Conservation (phyloP, 805 yeast genomes). For the Candida pseudoglaebosa region DNA sequence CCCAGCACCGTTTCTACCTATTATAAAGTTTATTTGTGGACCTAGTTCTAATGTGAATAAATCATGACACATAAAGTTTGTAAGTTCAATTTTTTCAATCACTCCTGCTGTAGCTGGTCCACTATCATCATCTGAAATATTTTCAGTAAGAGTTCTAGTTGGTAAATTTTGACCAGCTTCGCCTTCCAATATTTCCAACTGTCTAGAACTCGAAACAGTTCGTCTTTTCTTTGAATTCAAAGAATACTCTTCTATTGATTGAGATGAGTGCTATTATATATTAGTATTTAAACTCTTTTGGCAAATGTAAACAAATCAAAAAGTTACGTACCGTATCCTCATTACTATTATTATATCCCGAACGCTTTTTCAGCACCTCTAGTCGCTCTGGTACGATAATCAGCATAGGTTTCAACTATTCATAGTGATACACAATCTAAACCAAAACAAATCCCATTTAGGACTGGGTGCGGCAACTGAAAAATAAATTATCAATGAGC, state of each 20-base stretch:
- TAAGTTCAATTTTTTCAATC: constrained; percentile 56
- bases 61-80: constrained; percentile 88
- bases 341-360: not conserved
- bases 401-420: not conserved
- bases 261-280: not conserved
- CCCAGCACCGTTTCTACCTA: constrained; percentile 90
- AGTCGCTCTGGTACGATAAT: not conserved
- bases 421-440: too few relatives aligned
- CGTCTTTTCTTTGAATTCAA: not conserved
- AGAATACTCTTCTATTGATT: not conserved
- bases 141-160: constrained; percentile 9
- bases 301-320: not conserved
- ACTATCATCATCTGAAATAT: constrained; percentile 10
- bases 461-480: too few relatives aligned
- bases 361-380: not conserved
- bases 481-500: not conserved
- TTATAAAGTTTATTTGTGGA: constrained; percentile 77
- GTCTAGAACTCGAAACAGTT: not conserved
- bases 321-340: not conserved
- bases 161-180: constrained; percentile 6
- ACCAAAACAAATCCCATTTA: too few relatives aligned
- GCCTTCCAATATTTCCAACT: not conserved
- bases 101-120: constrained; percentile 55
- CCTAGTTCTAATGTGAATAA: constrained; percentile 73
- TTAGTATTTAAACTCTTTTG: too few relatives aligned